Percentiles rank a stretch among this genome's conserved stretches.
Conservation (phyloP, 73 alveolate species). For the Paramecium sexaurelia region DNA sequence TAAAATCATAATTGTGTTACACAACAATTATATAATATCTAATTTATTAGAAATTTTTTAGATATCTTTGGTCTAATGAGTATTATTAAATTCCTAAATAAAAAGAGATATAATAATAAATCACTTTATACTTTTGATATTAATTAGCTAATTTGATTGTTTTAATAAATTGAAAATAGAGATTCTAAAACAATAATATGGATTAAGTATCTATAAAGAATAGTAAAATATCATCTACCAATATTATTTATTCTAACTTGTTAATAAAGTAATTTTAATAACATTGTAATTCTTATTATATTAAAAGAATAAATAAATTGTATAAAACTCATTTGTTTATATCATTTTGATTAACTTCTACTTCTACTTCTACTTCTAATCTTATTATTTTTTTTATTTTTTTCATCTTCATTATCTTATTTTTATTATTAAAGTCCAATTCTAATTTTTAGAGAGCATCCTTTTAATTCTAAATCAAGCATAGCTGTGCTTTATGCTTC, state of each 20-base stretch:
- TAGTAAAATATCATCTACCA: background rate
- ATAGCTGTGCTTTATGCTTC: background rate
- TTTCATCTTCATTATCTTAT: background rate
- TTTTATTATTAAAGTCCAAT: background rate
- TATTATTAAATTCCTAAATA: no score
- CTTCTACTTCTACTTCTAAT: background rate
- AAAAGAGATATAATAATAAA: no score
- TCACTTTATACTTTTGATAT: no score
- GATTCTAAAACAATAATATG: background rate
- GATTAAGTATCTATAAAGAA: background rate
- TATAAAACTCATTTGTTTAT: background rate
- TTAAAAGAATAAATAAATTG: background rate
- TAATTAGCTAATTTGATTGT: background rate
- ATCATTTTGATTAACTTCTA: slow-evolving; percentile 33
- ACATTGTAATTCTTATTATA: no score
- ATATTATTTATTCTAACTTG: background rate
- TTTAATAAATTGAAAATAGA: background rate
- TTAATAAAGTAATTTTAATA: background rate
- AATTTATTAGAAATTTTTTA: no score
- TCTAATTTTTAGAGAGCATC: background rate
- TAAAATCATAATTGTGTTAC: no score
- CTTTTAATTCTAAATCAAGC: background rate
- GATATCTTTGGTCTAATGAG: no score
- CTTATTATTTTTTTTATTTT: background rate
- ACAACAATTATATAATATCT: no score